Conservation (phyloP, 2,329 filamentous ascomycete genomes). For the Alternaria consortialis region DNA sequence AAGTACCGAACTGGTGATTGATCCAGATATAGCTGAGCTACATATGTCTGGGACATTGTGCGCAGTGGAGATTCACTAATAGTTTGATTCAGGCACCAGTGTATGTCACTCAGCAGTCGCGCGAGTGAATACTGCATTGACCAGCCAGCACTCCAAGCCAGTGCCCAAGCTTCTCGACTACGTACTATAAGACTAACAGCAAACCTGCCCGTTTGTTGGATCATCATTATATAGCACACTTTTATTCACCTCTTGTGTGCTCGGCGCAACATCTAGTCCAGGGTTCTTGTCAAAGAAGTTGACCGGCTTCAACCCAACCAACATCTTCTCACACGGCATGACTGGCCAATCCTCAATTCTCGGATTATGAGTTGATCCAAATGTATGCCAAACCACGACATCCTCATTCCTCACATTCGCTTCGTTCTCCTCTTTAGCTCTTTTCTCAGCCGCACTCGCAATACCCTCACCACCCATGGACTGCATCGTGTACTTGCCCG, state of each 20-base stretch:
- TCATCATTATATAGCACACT: constrained; percentile 26
- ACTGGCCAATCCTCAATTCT: constrained; percentile 43
- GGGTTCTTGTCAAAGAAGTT: constrained; percentile 40
- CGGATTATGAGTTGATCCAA: constrained; percentile 42
- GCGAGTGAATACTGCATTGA: neutral
- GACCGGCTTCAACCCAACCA: constrained; percentile 32
- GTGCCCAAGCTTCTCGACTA: neutral
- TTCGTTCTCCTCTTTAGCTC: neutral
- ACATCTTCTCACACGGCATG: constrained; percentile 43
- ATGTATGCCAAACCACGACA: constrained; percentile 43
- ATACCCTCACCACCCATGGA: constrained; percentile 38
- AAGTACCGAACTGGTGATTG: too few species aligned
- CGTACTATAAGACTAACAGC: neutral
- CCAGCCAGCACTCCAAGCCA: neutral
- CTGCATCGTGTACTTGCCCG: constrained; percentile 39
- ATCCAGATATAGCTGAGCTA: too few species aligned
- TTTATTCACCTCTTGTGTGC: constrained; percentile 19
- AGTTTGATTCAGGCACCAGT: neutral
- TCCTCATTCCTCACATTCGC: constrained; percentile 30
- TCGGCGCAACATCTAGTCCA: constrained; percentile 32
- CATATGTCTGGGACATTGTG: too few species aligned
- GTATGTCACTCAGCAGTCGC: neutral
- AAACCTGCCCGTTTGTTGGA: neutral
- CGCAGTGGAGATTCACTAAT: neutral
- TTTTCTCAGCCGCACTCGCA: constrained; percentile 19